phyloP scores from a whole-genome alignment of 2,329 filamentous ascomycete species.

The Cyphellophora attinorum region DNA sequence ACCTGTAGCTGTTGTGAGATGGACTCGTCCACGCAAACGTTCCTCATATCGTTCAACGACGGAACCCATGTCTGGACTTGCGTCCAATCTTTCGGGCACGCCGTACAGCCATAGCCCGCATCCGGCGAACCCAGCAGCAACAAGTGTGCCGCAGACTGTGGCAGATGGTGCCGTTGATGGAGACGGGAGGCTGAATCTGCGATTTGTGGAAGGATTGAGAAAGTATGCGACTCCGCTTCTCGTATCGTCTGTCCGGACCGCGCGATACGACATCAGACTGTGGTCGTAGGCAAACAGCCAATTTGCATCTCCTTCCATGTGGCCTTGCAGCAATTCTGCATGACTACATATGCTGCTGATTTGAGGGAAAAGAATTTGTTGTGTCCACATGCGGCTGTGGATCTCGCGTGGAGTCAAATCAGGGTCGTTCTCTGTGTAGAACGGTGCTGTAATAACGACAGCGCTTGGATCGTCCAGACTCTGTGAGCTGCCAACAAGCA shows the following conservation, averaged over 20 bases:
- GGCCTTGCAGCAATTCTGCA: slow-evolving; percentile 53
- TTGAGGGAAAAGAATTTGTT: slow-evolving; percentile 74
- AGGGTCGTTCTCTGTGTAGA: slow-evolving; percentile 52
- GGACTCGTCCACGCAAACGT: slow-evolving; percentile 8
- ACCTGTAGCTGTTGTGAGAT: slow-evolving; percentile 17
- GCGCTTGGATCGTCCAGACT: slow-evolving; percentile 57
- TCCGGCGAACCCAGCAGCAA: slow-evolving; percentile 63
- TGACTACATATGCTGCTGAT: slow-evolving; percentile 71
- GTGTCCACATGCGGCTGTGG: slow-evolving; percentile 71
- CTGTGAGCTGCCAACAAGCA: slow-evolving; percentile 66
- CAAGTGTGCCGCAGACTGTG: slow-evolving; percentile 60
- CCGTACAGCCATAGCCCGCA: slow-evolving; percentile 72
- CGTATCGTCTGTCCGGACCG: slow-evolving; percentile 64
- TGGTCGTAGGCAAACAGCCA: slow-evolving; percentile 74
- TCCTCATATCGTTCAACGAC: slow-evolving; percentile 18
- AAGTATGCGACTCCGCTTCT: slow-evolving; percentile 73
- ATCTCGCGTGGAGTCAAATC: slow-evolving; percentile 47
- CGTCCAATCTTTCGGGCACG: slow-evolving; percentile 62
- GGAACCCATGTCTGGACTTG: slow-evolving; percentile 26
- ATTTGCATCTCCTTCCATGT: slow-evolving; percentile 49
- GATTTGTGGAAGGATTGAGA: slow-evolving; percentile 49
- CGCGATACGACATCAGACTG: slow-evolving; percentile 67
- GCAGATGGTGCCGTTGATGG: slow-evolving; percentile 62
- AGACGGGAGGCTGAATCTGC: slow-evolving; percentile 46
- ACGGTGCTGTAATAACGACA: slow-evolving; percentile 69